Evolutionary conservation across 1,284 basidiomycete species (phyloP).

Genomic region (Porogramme epimiltina): DNA sequence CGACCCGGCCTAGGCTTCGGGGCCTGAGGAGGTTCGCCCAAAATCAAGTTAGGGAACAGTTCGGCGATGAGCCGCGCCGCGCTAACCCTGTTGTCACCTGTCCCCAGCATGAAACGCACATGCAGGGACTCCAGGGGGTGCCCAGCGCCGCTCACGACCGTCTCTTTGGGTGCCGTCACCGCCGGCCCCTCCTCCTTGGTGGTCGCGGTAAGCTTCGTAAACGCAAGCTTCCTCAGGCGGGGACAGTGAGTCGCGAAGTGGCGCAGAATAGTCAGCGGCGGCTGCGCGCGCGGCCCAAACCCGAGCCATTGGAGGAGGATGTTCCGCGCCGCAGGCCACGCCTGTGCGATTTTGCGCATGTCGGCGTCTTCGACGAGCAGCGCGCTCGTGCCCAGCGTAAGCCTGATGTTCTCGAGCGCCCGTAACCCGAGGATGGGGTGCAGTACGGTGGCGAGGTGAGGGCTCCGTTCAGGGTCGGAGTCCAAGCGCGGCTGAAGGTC

Average conservation of each 20-base stretch:
- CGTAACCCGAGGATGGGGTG: conserved; percentile 6
- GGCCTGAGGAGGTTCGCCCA: background rate
- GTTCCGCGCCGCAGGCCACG: conserved; percentile 7
- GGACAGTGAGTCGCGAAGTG: conserved; percentile 15
- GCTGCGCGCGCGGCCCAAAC: background rate
- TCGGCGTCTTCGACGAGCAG: conserved; percentile 5
- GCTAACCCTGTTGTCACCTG: background rate
- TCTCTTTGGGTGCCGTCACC: background rate
- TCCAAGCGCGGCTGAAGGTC: background rate
- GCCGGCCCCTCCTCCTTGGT: conserved; percentile 1
- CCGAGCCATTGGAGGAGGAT: conserved; percentile 10
- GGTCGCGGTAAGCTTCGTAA: conserved; percentile 12
- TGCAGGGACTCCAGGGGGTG: conserved; percentile 11
- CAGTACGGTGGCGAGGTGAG: background rate
- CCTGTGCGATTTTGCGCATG: conserved; percentile 12
- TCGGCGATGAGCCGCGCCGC: conserved; percentile 13
- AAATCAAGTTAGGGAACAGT: conserved; percentile 13
- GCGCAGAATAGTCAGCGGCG: conserved; percentile 9
- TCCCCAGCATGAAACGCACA: conserved; percentile 9
- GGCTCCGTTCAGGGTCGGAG: background rate
- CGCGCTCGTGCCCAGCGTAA: conserved; percentile 1
- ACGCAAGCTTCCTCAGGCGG: conserved; percentile 3
- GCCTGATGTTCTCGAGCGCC: conserved; percentile 9
- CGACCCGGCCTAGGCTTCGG: too few relatives aligned
- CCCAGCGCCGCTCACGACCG: background rate